These are phyloP conservation scores for Saitozyma sp. DNA, from an alignment of 768 basidiomycete species.

Conservation along the genomic window DNA sequence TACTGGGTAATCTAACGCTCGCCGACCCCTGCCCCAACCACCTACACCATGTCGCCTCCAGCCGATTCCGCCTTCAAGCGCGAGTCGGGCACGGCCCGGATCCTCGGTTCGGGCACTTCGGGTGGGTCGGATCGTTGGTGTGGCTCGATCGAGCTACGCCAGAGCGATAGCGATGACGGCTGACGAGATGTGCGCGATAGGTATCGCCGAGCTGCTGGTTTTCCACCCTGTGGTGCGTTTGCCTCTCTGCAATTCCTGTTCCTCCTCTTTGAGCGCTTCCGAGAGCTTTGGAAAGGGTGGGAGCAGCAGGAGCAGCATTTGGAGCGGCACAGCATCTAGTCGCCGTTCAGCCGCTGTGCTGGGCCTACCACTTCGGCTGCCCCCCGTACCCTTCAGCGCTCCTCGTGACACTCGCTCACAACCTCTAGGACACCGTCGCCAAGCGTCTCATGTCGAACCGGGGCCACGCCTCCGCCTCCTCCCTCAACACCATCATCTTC, in stretches of 20 bases:
- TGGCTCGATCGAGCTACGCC: not conserved
- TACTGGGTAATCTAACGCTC: too few species aligned
- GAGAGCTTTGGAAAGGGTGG: not conserved
- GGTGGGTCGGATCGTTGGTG: constrained; percentile 59
- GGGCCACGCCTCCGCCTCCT: constrained; percentile 56
- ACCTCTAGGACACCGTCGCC: constrained; percentile 76
- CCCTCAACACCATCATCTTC: constrained; percentile 80
- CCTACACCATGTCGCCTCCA: constrained; percentile 46
- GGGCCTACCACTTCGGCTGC: too few species aligned
- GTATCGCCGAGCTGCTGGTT: constrained; percentile 88
- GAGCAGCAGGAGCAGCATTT: not conserved
- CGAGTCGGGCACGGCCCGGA: constrained; percentile 84
- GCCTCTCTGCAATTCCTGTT: not conserved
- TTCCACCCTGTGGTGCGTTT: constrained; percentile 71
- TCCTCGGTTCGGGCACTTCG: constrained; percentile 88
- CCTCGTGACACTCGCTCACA: not conserved
- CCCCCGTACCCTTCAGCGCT: not conserved
- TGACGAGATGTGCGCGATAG: constrained; percentile 54
- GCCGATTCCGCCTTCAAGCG: constrained; percentile 31
- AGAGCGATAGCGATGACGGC: constrained; percentile 1
- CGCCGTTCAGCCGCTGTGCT: too few species aligned
- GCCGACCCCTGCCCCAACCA: too few species aligned
- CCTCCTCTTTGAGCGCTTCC: not conserved
- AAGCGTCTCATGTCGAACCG: constrained; percentile 99
- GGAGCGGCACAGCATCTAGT: not conserved